Conservation (phyloP, 306 rosid species). For the Echinosophora koreensis region DNA sequence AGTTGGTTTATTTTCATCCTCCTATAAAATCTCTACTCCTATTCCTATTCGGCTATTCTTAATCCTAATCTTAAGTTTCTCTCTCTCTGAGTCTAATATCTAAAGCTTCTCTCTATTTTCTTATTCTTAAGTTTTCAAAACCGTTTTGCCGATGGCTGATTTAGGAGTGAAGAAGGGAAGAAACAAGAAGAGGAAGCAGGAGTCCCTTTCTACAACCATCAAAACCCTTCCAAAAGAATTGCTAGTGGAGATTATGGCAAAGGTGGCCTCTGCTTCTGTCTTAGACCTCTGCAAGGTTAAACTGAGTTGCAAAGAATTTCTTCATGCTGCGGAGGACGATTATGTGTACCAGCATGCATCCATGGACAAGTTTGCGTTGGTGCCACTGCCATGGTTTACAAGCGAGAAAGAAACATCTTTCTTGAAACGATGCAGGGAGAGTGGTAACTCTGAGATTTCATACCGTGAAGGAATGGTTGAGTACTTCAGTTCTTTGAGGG, state of each 20-base stretch:
- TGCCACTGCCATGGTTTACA: slow-evolving; percentile 55
- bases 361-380: background rate
- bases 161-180: slow-evolving; percentile 13
- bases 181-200: background rate
- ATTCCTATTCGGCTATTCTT: background rate
- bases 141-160: slow-evolving; percentile 29
- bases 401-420: background rate
- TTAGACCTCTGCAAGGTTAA: slow-evolving; percentile 43
- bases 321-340: slow-evolving; percentile 30
- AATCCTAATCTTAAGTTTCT: background rate
- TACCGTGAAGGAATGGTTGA: slow-evolving; percentile 55
- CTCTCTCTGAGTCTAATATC: too few relatives aligned
- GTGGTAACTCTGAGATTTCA: slow-evolving; percentile 47
- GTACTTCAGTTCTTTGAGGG: slow-evolving; percentile 23
- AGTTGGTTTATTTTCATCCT: background rate
- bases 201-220: background rate
- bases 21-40: background rate
- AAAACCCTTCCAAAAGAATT: slow-evolving; percentile 51
- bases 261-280: slow-evolving; percentile 50
- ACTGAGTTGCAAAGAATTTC: slow-evolving; percentile 48
- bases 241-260: slow-evolving; percentile 40
- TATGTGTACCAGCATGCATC: slow-evolving; percentile 48
- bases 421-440: slow-evolving; percentile 43
- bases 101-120: too few relatives aligned
- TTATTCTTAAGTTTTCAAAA: background rate